Evolutionary conservation across 257 asterid genomes (phyloP), one percentile per base, ranked within the genome.

Genomic region (Solanum piurae): DNA sequence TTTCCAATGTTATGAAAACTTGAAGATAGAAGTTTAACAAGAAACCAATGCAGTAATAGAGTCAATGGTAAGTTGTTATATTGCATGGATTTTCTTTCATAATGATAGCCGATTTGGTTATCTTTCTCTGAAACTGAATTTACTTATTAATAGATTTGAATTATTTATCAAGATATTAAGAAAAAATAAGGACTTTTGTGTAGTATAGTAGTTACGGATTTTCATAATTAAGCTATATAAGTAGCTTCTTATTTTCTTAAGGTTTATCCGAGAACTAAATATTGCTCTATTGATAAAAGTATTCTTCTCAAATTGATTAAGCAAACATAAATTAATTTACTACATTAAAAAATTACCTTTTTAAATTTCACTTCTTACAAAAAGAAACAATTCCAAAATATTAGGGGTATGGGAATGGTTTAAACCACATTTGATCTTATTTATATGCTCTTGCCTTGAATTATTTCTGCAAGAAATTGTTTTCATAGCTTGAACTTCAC

Each of bases 111-210:
- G 5, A 23, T 58, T 58, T 58, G 5, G 25, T 7, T 4, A 58
- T 21, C 10, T 20, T 58, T 21, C 12, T 2, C 2, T 2, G 12
- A 20, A 20, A 21, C 2, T 1, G 0, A 58, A 4, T 11, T 1
- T 21, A 58, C 9, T 20, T 55, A 18, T 20, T 55, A 20, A 20
- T 23, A 7, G 10, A 6, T 3, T 20, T 18, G 66, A 55, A 55
- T 8, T 55, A 4, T 6, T 55, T 55, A 11, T 46, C 18, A 46
- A 14, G 55, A 4, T 46, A 20, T 16, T 20, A 16, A 16, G n/a
- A 16, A 58, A 46, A 46, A 12, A 4, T 46, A 46, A 46, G 20
- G 5, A 44, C 16, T 12, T 44, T 44, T 52, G 7, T 16, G 5
- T 62, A 23, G 49, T 42, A 10, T 42, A 23, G 13, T 10, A 44